Evolutionary conservation across 306 rosid species (phyloP).

Genomic region (Rosa multiflora): DNA sequence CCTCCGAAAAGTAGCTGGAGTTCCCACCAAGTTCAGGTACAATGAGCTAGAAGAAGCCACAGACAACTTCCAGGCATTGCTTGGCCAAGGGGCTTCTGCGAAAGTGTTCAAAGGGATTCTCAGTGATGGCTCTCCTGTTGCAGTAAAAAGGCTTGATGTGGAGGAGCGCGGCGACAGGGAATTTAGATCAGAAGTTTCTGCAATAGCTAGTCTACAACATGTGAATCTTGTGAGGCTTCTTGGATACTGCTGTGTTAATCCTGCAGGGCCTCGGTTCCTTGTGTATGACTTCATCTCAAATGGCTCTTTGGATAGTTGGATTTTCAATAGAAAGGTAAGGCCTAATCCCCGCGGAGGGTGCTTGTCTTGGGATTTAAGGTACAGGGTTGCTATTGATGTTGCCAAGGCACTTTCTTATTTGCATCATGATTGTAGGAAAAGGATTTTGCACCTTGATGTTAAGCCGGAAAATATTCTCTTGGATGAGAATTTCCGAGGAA

Average conservation of each 20-base stretch:
- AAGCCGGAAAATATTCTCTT: constrained; percentile 90
- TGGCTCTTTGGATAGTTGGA: constrained; percentile 85
- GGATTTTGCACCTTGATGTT: constrained; percentile 77
- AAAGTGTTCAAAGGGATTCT: constrained; percentile 80
- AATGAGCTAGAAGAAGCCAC: constrained; percentile 88
- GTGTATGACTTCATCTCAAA: constrained; percentile 73
- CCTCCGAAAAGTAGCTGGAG: constrained; percentile 77
- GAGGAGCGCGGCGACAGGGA: constrained; percentile 71
- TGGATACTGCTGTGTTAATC: constrained; percentile 58
- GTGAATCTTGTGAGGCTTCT: constrained; percentile 68
- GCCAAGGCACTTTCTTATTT: constrained; percentile 76
- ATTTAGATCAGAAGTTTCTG: constrained; percentile 85
- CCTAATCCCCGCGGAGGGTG: constrained; percentile 43
- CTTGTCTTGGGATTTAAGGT: constrained; percentile 69
- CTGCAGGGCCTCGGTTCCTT: constrained; percentile 57
- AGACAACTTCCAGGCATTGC: constrained; percentile 49
- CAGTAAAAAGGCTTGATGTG: constrained; percentile 64
- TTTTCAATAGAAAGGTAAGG: constrained; percentile 43
- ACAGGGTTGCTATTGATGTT: constrained; percentile 66
- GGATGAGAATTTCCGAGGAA: constrained; percentile 61
- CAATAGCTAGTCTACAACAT: constrained; percentile 86
- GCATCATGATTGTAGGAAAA: constrained; percentile 83
- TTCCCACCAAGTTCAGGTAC: constrained; percentile 70
- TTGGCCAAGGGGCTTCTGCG: constrained; percentile 81
- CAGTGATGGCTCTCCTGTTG: constrained; percentile 71